Base-by-base conservation (phyloP, 2,329 filamentous ascomycete genomes). In the Trichoderma guizhouense region DNA sequence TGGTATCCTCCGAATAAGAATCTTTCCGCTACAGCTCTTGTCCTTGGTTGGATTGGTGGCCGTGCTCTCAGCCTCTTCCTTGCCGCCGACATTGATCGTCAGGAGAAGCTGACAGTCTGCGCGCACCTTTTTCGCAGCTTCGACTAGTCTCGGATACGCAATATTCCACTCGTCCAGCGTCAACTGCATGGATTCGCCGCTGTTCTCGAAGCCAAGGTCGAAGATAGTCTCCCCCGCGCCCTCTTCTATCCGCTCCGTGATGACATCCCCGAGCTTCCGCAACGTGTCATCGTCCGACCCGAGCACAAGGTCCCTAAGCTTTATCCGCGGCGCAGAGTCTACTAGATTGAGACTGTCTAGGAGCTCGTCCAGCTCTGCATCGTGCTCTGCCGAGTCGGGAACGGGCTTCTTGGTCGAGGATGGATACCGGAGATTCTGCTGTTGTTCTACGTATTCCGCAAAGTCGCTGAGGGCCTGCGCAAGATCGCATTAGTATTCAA, bases 381-480 rank as follows among this genome's bases (percentile, higher is more conserved):
- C 82, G 74, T 86, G 91, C 77, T 93, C 80, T 18, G 74, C 72
- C 21, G 79, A 67, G 64, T 79, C 74, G 43, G 80, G 74, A 3
- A 77, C 70, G 18, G 76, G 64, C 24, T 73, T 71, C 39, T 78
- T 75, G 69, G 79, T 81, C 43, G 83, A 78, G 57, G 79, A 79
- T 2, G 88, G 88, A 76, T 89, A 91, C 71, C 92, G 91, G 64
- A 91, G 83, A 15, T 91, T 90, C 82, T 98, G 96, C 81, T 98
- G 95, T 80, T 94, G 92, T 82, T 98, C 94, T 75, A 98, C 96
- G 78, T 98, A 98, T 78, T 99, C 96, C 81, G 95, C 94, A 80
- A 99, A 99, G 77, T 98, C 96, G 84, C 93, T 96, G 71, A 99
- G 87, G 14, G 95, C 95, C 87, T 76, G 47, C 43, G 15, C 63